Evolutionary conservation across 352 stramenopile genomes (phyloP).

Genomic region (Globisporangium middletonii): DNA sequence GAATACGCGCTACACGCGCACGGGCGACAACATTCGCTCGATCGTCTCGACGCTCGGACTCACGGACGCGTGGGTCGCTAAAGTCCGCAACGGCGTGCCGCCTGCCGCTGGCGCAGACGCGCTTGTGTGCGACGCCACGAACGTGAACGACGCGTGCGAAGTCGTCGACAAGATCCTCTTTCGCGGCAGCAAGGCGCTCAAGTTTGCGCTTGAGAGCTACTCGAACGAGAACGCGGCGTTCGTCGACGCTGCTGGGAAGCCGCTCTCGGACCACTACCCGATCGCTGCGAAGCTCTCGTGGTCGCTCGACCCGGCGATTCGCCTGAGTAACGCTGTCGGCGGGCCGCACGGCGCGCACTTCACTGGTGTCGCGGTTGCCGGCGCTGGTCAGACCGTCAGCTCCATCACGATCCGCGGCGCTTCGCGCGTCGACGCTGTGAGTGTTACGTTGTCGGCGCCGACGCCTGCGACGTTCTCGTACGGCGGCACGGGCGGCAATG

Average conservation of each 20-base stretch:
- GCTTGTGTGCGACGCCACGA: constrained; percentile 27
- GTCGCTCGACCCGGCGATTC: constrained; percentile 21
- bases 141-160: constrained; percentile 37
- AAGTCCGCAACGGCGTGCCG: constrained; percentile 24
- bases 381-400: constrained; percentile 18
- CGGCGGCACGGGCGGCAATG: constrained; percentile 28
- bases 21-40: constrained; percentile 30
- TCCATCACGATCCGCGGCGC: constrained; percentile 27
- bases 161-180: constrained; percentile 63
- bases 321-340: constrained; percentile 28
- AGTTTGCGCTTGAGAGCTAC: constrained; percentile 32
- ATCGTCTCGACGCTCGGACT: constrained; percentile 22
- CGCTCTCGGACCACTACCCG: constrained; percentile 44
- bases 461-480: constrained; percentile 21
- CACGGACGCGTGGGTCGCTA: constrained; percentile 43
- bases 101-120: constrained; percentile 28
- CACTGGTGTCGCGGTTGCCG: constrained; percentile 26
- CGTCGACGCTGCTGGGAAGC: constrained; percentile 21
- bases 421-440: constrained; percentile 33
- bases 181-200: constrained; percentile 41
- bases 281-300: constrained; percentile 38
- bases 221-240: constrained; percentile 40
- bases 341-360: constrained; percentile 34
- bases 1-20: constrained; percentile 47
- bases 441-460: constrained; percentile 18